phyloP scores from a whole-genome alignment of 1,284 basidiomycete genomes.

The Mycosarcoma mackinlayi region DNA sequence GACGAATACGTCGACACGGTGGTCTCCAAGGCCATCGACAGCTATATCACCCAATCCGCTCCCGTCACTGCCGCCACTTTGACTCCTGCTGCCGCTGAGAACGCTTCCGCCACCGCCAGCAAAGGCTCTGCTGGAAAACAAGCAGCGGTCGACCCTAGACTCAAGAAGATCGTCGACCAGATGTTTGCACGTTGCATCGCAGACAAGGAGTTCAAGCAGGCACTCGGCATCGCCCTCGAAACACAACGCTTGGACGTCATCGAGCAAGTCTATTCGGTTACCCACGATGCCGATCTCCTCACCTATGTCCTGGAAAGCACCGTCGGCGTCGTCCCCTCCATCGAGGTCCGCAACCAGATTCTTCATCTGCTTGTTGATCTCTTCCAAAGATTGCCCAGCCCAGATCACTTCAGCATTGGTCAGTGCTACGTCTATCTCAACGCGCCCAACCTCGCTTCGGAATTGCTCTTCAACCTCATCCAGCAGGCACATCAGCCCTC shows the following conservation, averaged over 20 bases:
- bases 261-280: conserved; percentile 61
- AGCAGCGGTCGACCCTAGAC: conserved; percentile 45
- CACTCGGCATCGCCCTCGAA: conserved; percentile 66
- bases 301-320: conserved; percentile 65
- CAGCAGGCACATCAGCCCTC: conserved; percentile 56
- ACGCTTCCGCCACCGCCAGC: conserved; percentile 15
- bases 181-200: conserved; percentile 66
- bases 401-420: conserved; percentile 67
- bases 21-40: conserved; percentile 67
- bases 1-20: conserved; percentile 68
- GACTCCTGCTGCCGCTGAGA: conserved; percentile 2
- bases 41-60: conserved; percentile 56
- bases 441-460: conserved; percentile 57
- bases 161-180: conserved; percentile 64
- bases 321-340: conserved; percentile 59
- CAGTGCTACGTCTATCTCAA: conserved; percentile 68
- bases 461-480: conserved; percentile 62
- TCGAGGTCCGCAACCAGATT: conserved; percentile 61
- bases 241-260: conserved; percentile 64
- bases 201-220: conserved; percentile 63
- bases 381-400: conserved; percentile 63
- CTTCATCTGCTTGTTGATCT: conserved; percentile 66
- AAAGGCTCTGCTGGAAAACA: conserved; percentile 18
- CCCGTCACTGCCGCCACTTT: conserved; percentile 15
- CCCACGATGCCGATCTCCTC: conserved; percentile 60